phyloP scores from a whole-genome alignment of 306 rosid species.

The Arachis stenosperma region DNA sequence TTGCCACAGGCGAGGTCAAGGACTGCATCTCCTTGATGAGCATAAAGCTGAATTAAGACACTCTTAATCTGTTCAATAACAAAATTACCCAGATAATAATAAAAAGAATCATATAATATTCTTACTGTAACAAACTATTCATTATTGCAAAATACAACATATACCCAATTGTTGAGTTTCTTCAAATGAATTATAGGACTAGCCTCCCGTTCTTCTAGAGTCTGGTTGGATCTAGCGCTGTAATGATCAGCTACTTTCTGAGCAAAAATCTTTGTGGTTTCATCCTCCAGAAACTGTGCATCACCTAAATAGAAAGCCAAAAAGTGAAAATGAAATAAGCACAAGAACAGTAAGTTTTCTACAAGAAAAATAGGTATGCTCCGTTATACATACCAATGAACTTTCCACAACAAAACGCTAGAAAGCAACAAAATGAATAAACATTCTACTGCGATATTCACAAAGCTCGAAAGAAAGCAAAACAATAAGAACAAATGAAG shows the following conservation, averaged over 20 bases:
- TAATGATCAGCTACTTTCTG: constrained; percentile 96
- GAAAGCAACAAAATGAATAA: neutral
- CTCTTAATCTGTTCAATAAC: constrained; percentile 81
- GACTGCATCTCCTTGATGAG: constrained; percentile 85
- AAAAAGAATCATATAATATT: constrained; percentile 3
- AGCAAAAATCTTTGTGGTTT: constrained; percentile 75
- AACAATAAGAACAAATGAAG: no score
- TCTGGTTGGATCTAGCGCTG: constrained; percentile 83
- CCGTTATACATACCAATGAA: neutral
- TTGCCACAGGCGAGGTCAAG: constrained; percentile 99
- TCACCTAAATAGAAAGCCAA: constrained; percentile 56
- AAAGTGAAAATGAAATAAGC: constrained; percentile 26
- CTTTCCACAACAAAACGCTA: constrained; percentile 17
- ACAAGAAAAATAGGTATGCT: constrained; percentile 11
- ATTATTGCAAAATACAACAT: constrained; percentile 3
- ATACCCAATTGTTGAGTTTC: constrained; percentile 82
- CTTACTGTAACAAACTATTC: neutral
- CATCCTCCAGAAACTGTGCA: constrained; percentile 80
- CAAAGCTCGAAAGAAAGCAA: no score
- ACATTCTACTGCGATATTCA: no score
- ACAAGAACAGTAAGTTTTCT: neutral
- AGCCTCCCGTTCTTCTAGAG: constrained; percentile 74
- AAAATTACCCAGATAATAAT: constrained; percentile 15
- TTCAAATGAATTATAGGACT: constrained; percentile 79
- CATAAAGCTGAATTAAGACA: constrained; percentile 90